These are phyloP conservation scores for Macrolepiota fuliginosa DNA, from an alignment of 768 basidiomycete species.

Conservation along the genomic window DNA sequence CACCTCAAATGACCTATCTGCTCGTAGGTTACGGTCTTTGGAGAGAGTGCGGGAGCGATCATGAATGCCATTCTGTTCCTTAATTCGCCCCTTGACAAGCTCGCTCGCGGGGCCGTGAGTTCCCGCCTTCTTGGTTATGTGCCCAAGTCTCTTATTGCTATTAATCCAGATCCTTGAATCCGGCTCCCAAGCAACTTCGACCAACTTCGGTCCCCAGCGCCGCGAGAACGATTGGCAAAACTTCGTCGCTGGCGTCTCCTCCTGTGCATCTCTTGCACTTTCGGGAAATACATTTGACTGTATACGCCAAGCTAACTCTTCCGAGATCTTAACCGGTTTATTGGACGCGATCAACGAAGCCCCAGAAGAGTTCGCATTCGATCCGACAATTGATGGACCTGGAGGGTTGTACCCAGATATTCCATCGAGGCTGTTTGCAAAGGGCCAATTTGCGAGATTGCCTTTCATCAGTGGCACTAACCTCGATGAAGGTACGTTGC, in stretches of 20 bases:
- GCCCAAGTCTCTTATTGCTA: not conserved
- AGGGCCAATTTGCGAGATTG: constrained; percentile 27
- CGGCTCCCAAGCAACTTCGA: constrained; percentile 34
- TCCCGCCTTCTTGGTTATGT: not conserved
- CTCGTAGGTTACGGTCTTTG: constrained; percentile 46
- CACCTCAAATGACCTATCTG: not conserved
- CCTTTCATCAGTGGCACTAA: constrained; percentile 46
- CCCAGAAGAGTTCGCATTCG: constrained; percentile 25
- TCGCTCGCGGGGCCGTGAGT: constrained; percentile 32
- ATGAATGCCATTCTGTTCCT: constrained; percentile 38
- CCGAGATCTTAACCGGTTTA: constrained; percentile 23
- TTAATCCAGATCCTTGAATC: constrained; percentile 37
- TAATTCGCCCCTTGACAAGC: constrained; percentile 27
- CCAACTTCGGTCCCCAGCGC: constrained; percentile 27
- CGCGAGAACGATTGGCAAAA: constrained; percentile 34
- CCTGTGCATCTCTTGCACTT: constrained; percentile 25
- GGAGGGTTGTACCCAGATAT: constrained; percentile 37
- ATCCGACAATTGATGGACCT: constrained; percentile 40
- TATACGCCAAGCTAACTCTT: constrained; percentile 20
- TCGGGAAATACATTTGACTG: constrained; percentile 35
- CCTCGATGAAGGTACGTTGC: constrained; percentile 43
- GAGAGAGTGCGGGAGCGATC: constrained; percentile 56
- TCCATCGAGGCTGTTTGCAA: constrained; percentile 30
- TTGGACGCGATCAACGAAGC: constrained; percentile 15
- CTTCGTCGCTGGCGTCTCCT: constrained; percentile 34